These are phyloP conservation scores for Heterobasidion annosum DNA, from an alignment of 1,284 basidiomycete species.

Conservation along the genomic window DNA sequence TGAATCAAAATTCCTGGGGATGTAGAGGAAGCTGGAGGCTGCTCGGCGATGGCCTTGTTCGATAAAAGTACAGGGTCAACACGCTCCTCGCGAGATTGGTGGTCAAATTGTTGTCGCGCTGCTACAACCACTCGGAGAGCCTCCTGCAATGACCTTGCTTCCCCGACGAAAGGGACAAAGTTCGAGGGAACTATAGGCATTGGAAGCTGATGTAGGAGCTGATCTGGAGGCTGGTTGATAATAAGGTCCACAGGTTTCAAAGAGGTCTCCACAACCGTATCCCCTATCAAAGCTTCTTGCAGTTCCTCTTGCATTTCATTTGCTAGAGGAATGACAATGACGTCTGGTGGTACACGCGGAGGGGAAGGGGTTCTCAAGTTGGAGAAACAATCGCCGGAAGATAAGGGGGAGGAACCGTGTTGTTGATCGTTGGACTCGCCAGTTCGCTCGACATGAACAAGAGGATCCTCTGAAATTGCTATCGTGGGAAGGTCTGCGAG, in stretches of 20 bases:
- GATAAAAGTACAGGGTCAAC: conserved; percentile 52
- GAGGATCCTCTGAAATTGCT: neutral
- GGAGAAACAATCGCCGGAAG: neutral
- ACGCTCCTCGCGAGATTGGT: conserved; percentile 50
- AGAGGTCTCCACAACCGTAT: neutral
- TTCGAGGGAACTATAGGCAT: neutral
- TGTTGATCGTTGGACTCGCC: neutral
- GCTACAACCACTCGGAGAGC: conserved; percentile 54
- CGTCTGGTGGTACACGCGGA: neutral
- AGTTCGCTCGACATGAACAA: neutral
- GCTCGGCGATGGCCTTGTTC: conserved; percentile 39
- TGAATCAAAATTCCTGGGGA: conserved; percentile 29
- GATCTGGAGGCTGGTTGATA: neutral
- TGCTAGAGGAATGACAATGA: neutral
- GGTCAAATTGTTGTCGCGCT: conserved; percentile 47
- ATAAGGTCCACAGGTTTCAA: neutral
- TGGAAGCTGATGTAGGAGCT: neutral
- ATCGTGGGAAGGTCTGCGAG: too few relatives aligned
- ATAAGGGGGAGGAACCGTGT: neutral
- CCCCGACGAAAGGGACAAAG: neutral
- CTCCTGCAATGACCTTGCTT: conserved; percentile 31
- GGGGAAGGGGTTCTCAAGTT: neutral
- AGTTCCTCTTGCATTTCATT: neutral
- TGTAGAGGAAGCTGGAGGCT: conserved; percentile 16
- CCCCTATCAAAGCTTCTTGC: neutral